Conservation (phyloP, 495 filamentous ascomycete species). For the Penicillium alfredii region DNA sequence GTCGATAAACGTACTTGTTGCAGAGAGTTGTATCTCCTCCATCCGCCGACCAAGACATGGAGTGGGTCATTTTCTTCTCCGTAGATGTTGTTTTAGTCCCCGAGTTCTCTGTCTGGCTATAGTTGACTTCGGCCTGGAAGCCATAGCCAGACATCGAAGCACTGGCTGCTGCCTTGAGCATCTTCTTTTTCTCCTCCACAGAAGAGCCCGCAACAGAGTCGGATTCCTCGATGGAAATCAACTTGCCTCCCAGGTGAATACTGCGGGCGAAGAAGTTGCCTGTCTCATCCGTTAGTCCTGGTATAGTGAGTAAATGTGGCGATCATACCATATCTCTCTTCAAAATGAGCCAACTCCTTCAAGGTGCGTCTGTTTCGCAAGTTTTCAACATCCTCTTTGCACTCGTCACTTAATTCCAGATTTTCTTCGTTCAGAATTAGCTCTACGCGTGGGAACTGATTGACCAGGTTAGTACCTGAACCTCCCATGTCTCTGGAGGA, state of each 20-base stretch:
- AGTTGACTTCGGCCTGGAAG: conserved; percentile 6
- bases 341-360: conserved; percentile 1
- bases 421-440: conserved; percentile 5
- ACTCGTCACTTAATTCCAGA: conserved; percentile 6
- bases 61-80: conserved; percentile 6
- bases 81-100: conserved; percentile 1
- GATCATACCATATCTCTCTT: conserved; percentile 5
- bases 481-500: neutral
- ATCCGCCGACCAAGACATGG: conserved; percentile 7
- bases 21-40: conserved; percentile 8
- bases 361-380: conserved; percentile 1
- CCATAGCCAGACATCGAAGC: conserved; percentile 5
- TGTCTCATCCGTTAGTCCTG: too few species aligned
- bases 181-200: conserved; percentile 2
- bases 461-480: neutral
- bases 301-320: too few species aligned
- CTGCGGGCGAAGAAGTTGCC: conserved; percentile 4
- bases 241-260: conserved; percentile 5
- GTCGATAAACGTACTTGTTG: conserved; percentile 9
- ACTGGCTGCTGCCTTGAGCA: conserved; percentile 9
- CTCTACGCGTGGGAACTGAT: conserved; percentile 6
- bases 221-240: conserved; percentile 6
- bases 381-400: conserved; percentile 1
- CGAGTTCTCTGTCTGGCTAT: conserved; percentile 2
- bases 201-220: conserved; percentile 3